Conservation (phyloP, 1,284 basidiomycete species). For the Sanghuangporus sanghuang region DNA sequence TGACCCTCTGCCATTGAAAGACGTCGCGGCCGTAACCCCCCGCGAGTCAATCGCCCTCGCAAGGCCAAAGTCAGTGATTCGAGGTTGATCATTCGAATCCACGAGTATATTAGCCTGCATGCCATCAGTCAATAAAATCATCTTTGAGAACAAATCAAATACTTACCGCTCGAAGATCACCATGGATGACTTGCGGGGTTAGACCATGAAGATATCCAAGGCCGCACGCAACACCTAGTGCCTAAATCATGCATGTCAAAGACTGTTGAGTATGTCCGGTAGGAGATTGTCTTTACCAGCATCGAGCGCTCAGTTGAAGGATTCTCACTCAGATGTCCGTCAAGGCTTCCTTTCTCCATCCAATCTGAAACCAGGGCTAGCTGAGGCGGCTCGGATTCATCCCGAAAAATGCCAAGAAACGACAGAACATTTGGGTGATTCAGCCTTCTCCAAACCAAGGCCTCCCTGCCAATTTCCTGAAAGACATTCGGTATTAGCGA, state of each 20-base stretch:
- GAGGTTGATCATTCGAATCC: background rate
- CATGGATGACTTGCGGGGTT: conserved; percentile 4
- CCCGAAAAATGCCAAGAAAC: background rate
- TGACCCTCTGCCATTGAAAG: conserved; percentile 7
- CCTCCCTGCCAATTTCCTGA: conserved; percentile 14
- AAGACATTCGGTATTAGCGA: background rate
- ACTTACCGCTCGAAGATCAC: conserved; percentile 11
- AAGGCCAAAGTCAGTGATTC: conserved; percentile 13
- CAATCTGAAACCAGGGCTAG: conserved; percentile 2
- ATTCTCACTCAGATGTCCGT: background rate
- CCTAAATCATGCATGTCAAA: background rate
- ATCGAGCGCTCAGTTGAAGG: background rate
- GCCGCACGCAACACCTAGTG: background rate
- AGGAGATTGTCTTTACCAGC: background rate
- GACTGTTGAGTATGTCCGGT: too few species aligned
- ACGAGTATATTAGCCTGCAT: conserved; percentile 7
- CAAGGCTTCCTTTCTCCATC: conserved; percentile 6
- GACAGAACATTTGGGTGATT: conserved; percentile 12
- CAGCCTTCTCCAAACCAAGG: conserved; percentile 6
- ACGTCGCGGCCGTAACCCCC: background rate
- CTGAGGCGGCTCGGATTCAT: background rate
- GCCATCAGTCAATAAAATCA: background rate
- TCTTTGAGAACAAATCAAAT: background rate
- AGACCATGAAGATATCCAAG: conserved; percentile 4
- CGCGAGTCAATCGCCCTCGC: conserved; percentile 1